Evolutionary conservation across 768 basidiomycete genomes (phyloP), one percentile per base, ranked within the genome.

Genomic region (Gautieria morchelliformis): DNA sequence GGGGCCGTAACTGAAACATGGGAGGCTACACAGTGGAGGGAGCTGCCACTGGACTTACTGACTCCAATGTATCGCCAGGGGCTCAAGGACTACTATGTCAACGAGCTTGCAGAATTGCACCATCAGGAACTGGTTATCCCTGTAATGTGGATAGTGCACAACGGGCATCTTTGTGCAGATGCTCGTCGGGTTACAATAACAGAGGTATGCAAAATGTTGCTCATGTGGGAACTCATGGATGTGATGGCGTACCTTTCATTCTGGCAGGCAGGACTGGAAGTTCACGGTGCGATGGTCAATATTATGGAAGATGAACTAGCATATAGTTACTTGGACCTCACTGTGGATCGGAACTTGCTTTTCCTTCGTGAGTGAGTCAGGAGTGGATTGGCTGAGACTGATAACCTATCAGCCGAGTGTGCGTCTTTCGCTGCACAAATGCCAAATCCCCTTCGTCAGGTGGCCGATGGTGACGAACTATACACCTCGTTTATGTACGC

Each of bases 11-110:
- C 27, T 3, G 45, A 56, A 3, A 17, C 17, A 1, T 56, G 55
- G 55, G 20, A 56, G 30, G 46, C 55, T 20, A 11, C 17, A 14
- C 19, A 33, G 6, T 22, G 2, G 32, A 42, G 0, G 22, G 58
- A 56, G 24, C 10, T 56, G n/a, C 10, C 42, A n/a, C 55, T 27
- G 11, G 44, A 56, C 12, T 14, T 47, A 24, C 40, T 62, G 2
- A 62, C 62, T 14, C 62, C 63, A 56, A 63, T 63, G 62, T 61
- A 37, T 20, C n/a, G 42, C 1, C 15, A 51, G 1, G 63, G 64
- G 3, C 4, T 46, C 0, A 45, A 56, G 19, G 59, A 61, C 10
- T 65, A 60, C 55, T 65, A 58, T 9, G 60, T 63, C 8, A 53
- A 65, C 6, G 63, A 65, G 46, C 30, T 65, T 14, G 56, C 61